Evolutionary conservation across 2,329 filamentous ascomycete genomes (phyloP).

Genomic region (Diaporthe sp.): DNA sequence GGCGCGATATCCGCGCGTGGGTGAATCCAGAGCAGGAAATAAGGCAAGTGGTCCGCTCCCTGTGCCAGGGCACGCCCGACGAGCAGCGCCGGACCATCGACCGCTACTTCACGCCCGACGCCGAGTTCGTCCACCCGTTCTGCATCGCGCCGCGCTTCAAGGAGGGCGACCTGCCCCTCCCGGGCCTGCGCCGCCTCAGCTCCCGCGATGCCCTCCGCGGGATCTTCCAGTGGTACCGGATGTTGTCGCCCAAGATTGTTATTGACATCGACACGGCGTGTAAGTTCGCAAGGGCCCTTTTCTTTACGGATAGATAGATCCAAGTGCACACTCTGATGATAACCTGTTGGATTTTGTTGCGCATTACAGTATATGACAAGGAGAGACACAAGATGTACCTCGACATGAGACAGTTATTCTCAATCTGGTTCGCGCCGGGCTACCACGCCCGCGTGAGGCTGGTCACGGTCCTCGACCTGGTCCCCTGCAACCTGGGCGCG

Average conservation of each 20-base stretch:
- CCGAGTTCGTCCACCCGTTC: conserved; percentile 82
- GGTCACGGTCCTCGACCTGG: conserved; percentile 74
- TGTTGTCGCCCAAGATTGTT: conserved; percentile 79
- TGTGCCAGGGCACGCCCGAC: conserved; percentile 74
- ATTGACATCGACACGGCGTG: conserved; percentile 71
- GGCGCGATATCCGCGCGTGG: neutral
- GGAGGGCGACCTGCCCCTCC: conserved; percentile 47
- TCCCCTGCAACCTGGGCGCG: conserved; percentile 39
- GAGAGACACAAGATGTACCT: conserved; percentile 76
- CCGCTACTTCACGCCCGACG: conserved; percentile 78
- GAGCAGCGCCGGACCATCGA: conserved; percentile 74
- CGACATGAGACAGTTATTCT: conserved; percentile 78
- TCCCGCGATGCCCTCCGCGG: conserved; percentile 74
- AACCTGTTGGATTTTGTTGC: neutral
- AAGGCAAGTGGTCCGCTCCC: conserved; percentile 70
- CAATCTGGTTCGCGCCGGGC: conserved; percentile 81
- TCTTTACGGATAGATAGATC: neutral
- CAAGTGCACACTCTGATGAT: neutral
- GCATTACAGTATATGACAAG: conserved; percentile 73
- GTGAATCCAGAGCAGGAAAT: conserved; percentile 65
- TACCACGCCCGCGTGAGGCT: conserved; percentile 76
- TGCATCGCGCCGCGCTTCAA: conserved; percentile 72
- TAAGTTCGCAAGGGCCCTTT: conserved; percentile 41
- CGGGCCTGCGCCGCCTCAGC: conserved; percentile 56
- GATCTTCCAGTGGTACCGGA: conserved; percentile 87